Evolutionary conservation across 805 yeast species (phyloP).

Genomic region (Scheffersomyces lignosus): DNA sequence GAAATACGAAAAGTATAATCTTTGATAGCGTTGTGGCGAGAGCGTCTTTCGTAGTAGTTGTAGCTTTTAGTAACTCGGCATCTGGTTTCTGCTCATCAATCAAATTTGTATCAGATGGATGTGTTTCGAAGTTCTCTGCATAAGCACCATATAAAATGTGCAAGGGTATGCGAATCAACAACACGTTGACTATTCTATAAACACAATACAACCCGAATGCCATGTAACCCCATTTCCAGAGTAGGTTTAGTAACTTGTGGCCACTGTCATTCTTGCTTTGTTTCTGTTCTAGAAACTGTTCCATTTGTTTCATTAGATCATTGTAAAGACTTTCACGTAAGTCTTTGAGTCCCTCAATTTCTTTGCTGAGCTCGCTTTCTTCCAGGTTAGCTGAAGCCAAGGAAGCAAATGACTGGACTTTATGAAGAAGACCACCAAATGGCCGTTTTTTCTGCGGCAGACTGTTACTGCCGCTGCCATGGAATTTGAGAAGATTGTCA

Average conservation of each 20-base stretch:
- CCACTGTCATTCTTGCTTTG: background rate
- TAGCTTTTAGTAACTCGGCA: constrained; percentile 4
- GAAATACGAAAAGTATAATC: constrained; percentile 27
- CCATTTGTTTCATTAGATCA: constrained; percentile 25
- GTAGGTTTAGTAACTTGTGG: constrained; percentile 2
- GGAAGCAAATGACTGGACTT: constrained; percentile 43
- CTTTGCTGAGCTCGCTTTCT: constrained; percentile 36
- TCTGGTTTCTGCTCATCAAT: constrained; percentile 4
- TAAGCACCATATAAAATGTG: constrained; percentile 9
- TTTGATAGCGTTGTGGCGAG: constrained; percentile 50
- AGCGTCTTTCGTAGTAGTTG: constrained; percentile 37
- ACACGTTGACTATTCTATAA: constrained; percentile 46
- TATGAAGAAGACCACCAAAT: constrained; percentile 33
- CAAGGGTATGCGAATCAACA: constrained; percentile 42
- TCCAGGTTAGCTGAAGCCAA: constrained; percentile 23
- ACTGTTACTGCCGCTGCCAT: background rate
- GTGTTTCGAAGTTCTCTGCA: constrained; percentile 6
- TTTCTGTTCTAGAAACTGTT: constrained; percentile 15
- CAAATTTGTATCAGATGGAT: constrained; percentile 7
- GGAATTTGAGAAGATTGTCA: constrained; percentile 8
- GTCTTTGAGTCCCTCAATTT: constrained; percentile 36
- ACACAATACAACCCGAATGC: constrained; percentile 49
- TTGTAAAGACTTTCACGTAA: constrained; percentile 30
- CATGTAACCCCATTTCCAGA: constrained; percentile 17
- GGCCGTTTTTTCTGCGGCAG: constrained; percentile 12